Evolutionary conservation across 2,329 filamentous ascomycete genomes (phyloP).

Genomic region (Trematosphaeria pertusa): DNA sequence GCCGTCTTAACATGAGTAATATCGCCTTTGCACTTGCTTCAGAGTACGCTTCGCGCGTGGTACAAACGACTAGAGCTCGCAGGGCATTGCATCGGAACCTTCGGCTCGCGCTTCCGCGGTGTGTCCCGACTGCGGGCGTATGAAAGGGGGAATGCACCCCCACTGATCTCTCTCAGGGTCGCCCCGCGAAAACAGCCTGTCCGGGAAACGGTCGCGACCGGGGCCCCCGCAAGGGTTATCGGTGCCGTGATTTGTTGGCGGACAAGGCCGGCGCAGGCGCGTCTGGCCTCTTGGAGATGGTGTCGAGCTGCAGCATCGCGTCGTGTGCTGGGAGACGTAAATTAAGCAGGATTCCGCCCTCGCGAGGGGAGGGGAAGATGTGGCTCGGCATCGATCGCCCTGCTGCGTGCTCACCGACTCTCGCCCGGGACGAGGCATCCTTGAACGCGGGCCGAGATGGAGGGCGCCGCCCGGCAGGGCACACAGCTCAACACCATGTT

Average conservation of each 20-base stretch:
- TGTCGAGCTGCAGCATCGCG: no score
- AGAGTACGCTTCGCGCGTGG: no score
- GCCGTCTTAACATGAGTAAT: no score
- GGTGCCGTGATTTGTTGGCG: conserved; percentile 21
- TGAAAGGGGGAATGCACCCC: conserved; percentile 26
- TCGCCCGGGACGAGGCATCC: conserved; percentile 5
- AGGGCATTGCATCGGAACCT: conserved; percentile 20
- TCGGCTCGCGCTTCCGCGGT: conserved; percentile 22
- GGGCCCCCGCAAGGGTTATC: conserved; percentile 28
- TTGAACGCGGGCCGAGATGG: background rate
- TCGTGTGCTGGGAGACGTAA: no score
- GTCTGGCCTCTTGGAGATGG: conserved; percentile 11
- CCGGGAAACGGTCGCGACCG: conserved; percentile 19
- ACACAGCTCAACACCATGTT: background rate
- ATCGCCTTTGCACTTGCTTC: no score
- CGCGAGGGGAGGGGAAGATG: conserved; percentile 28
- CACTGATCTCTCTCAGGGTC: conserved; percentile 29
- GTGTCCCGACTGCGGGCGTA: conserved; percentile 9
- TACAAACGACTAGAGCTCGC: background rate
- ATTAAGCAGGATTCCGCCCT: conserved; percentile 13
- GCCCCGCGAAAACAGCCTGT: conserved; percentile 22
- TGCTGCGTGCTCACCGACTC: background rate
- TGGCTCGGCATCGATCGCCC: background rate
- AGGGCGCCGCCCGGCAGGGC: conserved; percentile 12
- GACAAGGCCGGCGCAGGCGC: conserved; percentile 18